phyloP scores from a whole-genome alignment of 2,329 filamentous ascomycete genomes.

The Exophiala lecanii-corni region DNA sequence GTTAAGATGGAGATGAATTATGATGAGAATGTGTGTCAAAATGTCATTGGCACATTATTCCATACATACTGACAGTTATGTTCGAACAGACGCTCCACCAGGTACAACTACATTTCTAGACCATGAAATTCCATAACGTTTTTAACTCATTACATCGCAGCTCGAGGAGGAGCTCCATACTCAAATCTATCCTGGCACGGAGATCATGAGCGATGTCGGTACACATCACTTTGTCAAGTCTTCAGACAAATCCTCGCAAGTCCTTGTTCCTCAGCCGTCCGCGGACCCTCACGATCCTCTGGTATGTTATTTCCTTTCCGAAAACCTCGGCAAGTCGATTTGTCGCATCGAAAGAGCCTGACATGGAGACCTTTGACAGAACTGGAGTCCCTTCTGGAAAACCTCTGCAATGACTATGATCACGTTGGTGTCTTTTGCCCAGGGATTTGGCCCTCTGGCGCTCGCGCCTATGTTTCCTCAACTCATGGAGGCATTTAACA shows the following conservation, averaged over 20 bases:
- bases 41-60: no score
- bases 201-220: constrained; percentile 59
- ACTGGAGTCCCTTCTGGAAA: constrained; percentile 48
- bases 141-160: no score
- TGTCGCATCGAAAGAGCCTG: not conserved
- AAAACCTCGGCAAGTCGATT: not conserved
- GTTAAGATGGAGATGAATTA: constrained; percentile 47
- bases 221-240: constrained; percentile 60
- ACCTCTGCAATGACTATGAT: constrained; percentile 44
- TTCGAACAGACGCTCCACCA: constrained; percentile 20
- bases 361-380: no score
- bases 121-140: no score
- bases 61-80: no score
- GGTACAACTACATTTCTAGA: no score
- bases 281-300: constrained; percentile 44
- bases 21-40: constrained; percentile 36
- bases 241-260: constrained; percentile 30
- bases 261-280: constrained; percentile 51
- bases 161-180: constrained; percentile 39
- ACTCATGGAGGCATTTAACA: constrained; percentile 53
- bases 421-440: constrained; percentile 47
- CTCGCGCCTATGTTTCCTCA: constrained; percentile 57
- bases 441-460: constrained; percentile 53
- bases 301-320: constrained; percentile 22
- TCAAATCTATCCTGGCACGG: constrained; percentile 54